Evolutionary conservation across 768 basidiomycete genomes (phyloP).

Genomic region (Russula griseocarnosa): DNA sequence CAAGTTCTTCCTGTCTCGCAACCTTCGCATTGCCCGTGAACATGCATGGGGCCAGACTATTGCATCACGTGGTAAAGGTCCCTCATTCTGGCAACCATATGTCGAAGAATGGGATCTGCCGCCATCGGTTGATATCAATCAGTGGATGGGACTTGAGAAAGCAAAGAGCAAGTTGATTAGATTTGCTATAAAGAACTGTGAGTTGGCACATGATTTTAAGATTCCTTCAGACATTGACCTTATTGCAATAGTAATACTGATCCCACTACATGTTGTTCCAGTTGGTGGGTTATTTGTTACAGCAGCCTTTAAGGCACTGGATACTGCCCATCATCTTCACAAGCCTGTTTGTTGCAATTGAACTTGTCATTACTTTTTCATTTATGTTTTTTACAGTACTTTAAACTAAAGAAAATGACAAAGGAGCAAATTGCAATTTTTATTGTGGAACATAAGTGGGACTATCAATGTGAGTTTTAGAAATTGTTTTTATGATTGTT

Average conservation of each 20-base stretch:
- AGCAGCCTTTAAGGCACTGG: constrained; percentile 63
- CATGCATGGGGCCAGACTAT: constrained; percentile 82
- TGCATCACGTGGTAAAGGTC: constrained; percentile 72
- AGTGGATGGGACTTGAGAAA: constrained; percentile 35
- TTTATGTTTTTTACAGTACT: constrained; percentile 53
- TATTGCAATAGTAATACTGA: constrained; percentile 45
- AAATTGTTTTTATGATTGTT: neutral
- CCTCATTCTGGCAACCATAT: constrained; percentile 80
- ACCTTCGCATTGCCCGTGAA: constrained; percentile 74
- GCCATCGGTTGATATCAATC: constrained; percentile 39
- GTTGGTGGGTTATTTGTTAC: constrained; percentile 58
- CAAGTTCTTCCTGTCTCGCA: constrained; percentile 76
- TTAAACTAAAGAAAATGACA: constrained; percentile 79
- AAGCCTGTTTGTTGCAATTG: constrained; percentile 46
- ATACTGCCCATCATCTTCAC: constrained; percentile 66
- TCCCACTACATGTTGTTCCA: constrained; percentile 59
- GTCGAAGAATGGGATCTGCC: constrained; percentile 77
- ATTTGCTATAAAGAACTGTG: constrained; percentile 49
- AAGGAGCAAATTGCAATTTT: constrained; percentile 64
- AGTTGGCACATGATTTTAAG: constrained; percentile 17
- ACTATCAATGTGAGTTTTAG: constrained; percentile 59
- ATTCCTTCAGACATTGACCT: constrained; percentile 26
- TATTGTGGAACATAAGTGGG: constrained; percentile 87
- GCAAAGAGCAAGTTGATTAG: constrained; percentile 39
- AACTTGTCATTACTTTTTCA: neutral